Percentiles rank a stretch among this genome's conserved stretches.
These are phyloP conservation scores for Pseudoneurospora amorphoporcata DNA, from an alignment of 495 filamentous ascomycete species.

Conservation along the genomic window DNA sequence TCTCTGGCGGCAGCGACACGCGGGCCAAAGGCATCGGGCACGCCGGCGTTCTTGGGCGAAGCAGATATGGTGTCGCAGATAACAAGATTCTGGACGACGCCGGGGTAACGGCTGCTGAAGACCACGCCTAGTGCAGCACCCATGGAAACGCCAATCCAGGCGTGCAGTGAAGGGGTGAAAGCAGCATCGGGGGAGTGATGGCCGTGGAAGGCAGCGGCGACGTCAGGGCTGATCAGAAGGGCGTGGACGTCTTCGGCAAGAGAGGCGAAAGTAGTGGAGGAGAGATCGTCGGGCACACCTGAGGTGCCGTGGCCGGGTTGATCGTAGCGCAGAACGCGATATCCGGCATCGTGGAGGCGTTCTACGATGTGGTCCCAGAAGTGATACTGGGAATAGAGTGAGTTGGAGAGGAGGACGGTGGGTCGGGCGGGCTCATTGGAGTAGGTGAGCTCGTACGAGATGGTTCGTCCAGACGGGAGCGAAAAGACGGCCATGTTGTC, in stretches of 20 bases:
- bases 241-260: conserved; percentile 20
- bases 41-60: conserved; percentile 15
- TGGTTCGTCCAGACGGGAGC: conserved; percentile 8
- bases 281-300: conserved; percentile 12
- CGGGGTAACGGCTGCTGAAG: conserved; percentile 19
- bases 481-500: not conserved
- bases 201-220: conserved; percentile 3
- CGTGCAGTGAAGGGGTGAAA: conserved; percentile 10
- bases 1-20: conserved; percentile 15
- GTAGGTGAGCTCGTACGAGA: conserved; percentile 9
- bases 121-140: conserved; percentile 22
- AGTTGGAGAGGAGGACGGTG: conserved; percentile 20
- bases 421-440: conserved; percentile 1
- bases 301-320: conserved; percentile 26
- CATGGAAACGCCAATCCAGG: conserved; percentile 27
- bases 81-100: conserved; percentile 14
- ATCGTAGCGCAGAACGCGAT: conserved; percentile 23
- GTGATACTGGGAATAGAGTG: conserved; percentile 10
- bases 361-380: conserved; percentile 21
- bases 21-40: conserved; percentile 14
- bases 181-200: not conserved
- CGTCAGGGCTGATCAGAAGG: conserved; percentile 13
- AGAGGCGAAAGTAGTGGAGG: conserved; percentile 19
- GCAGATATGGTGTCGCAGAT: conserved; percentile 18
- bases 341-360: conserved; percentile 13